phyloP scores from a whole-genome alignment of 2,329 filamentous ascomycete genomes.

The Hypocrella siamensis region DNA sequence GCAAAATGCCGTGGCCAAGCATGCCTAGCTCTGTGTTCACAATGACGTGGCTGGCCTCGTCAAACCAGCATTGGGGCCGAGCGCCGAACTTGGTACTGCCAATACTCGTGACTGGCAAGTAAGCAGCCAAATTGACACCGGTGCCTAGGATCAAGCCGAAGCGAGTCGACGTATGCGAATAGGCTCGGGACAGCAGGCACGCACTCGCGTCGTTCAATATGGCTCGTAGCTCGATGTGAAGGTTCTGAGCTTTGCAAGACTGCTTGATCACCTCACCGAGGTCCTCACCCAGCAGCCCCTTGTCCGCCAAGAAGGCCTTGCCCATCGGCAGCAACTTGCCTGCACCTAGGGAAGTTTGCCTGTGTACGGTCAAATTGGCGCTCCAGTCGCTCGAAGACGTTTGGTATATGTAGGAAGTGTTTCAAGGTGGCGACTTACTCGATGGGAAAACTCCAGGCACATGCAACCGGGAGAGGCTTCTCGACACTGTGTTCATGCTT shows the following conservation, averaged over 20 bases:
- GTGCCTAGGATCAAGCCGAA: slow-evolving; percentile 53
- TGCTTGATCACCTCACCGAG: slow-evolving; percentile 40
- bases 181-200: slow-evolving; percentile 49
- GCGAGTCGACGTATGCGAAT: slow-evolving; percentile 39
- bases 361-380: slow-evolving; percentile 15
- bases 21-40: slow-evolving; percentile 54
- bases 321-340: slow-evolving; percentile 48
- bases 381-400: too few relatives aligned
- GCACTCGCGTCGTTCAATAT: slow-evolving; percentile 55
- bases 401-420: not conserved
- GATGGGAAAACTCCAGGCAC: slow-evolving; percentile 57
- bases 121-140: slow-evolving; percentile 49
- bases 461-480: slow-evolving; percentile 37
- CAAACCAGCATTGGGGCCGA: slow-evolving; percentile 39
- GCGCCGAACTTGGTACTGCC: slow-evolving; percentile 38
- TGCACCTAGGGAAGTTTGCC: slow-evolving; percentile 46
- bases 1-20: slow-evolving; percentile 44
- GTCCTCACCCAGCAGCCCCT: slow-evolving; percentile 41
- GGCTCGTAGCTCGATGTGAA: slow-evolving; percentile 39
- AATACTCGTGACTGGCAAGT: slow-evolving; percentile 43
- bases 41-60: slow-evolving; percentile 43
- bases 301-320: slow-evolving; percentile 46
- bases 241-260: slow-evolving; percentile 32
- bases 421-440: slow-evolving; percentile 33
- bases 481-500: slow-evolving; percentile 19